Conservation (phyloP, 192 early-diverging fungal genomes). For the Backusella westeae region DNA sequence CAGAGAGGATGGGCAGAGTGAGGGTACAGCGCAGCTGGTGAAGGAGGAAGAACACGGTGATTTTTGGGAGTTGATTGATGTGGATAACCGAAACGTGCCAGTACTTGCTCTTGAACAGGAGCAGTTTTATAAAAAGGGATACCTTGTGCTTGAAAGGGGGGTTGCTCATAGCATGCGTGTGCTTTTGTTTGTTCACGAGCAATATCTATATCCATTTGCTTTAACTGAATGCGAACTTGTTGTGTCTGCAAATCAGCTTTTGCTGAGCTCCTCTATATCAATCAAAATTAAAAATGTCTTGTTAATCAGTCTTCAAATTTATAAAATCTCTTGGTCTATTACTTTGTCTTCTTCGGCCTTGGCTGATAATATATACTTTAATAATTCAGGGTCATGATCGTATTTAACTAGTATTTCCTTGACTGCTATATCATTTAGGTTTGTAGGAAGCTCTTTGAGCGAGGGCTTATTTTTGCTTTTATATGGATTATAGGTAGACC, state of each 20-base stretch:
- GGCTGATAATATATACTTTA: constrained; percentile 19
- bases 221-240: constrained; percentile 22
- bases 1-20: constrained; percentile 21
- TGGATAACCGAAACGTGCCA: constrained; percentile 19
- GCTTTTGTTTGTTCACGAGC: constrained; percentile 17
- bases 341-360: constrained; percentile 19
- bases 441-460: not conserved
- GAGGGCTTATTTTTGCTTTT: not conserved
- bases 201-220: constrained; percentile 23
- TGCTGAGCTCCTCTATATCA: constrained; percentile 5
- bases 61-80: not conserved
- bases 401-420: constrained; percentile 17
- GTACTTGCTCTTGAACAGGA: constrained; percentile 23
- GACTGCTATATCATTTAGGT: not conserved
- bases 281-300: not conserved
- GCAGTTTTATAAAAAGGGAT: constrained; percentile 4
- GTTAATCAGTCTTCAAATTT: not conserved
- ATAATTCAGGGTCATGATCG: constrained; percentile 7
- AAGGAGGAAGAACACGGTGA: not conserved
- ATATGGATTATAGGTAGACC: constrained; percentile 11
- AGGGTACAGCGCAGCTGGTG: constrained; percentile 9
- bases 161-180: not conserved
- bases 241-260: constrained; percentile 15
- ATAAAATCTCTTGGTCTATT: not conserved
- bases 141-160: constrained; percentile 3